phyloP scores from a whole-genome alignment of 2,329 filamentous ascomycete genomes.

The Colletotrichum cereale region DNA sequence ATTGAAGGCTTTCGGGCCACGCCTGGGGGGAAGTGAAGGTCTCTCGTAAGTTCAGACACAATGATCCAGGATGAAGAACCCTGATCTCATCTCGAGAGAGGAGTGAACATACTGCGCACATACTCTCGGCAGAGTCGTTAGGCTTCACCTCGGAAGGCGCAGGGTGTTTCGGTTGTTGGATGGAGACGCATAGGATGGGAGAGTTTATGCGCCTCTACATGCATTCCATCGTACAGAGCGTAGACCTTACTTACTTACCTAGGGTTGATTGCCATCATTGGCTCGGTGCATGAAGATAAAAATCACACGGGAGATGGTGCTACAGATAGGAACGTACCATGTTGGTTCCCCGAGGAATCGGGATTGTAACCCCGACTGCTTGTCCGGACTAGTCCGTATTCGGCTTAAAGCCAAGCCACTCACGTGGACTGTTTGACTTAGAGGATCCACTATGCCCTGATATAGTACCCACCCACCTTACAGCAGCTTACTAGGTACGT shows the following conservation, averaged over 20 bases:
- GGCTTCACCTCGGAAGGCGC: slow-evolving; percentile 19
- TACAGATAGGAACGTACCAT: background rate
- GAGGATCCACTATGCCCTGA: background rate
- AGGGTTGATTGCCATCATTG: too few relatives aligned
- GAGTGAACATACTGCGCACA: background rate
- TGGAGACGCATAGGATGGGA: background rate
- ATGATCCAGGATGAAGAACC: background rate
- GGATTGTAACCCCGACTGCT: background rate
- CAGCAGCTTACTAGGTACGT: too few relatives aligned
- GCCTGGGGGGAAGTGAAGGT: background rate
- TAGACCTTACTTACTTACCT: too few relatives aligned
- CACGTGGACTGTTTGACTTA: background rate
- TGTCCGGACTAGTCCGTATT: background rate
- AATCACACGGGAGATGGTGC: too few relatives aligned
- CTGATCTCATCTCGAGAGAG: background rate
- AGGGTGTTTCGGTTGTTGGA: slow-evolving; percentile 25
- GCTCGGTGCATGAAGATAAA: too few relatives aligned
- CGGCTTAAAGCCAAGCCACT: background rate
- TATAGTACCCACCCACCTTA: background rate
- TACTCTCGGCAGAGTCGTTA: too few relatives aligned
- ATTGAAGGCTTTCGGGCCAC: background rate
- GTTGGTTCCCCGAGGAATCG: background rate
- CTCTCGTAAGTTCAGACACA: background rate
- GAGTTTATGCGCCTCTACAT: background rate
- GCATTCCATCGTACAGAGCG: background rate